These are phyloP conservation scores for Paxillus ammoniavirescens DNA, from an alignment of 768 basidiomycete species.

Conservation along the genomic window DNA sequence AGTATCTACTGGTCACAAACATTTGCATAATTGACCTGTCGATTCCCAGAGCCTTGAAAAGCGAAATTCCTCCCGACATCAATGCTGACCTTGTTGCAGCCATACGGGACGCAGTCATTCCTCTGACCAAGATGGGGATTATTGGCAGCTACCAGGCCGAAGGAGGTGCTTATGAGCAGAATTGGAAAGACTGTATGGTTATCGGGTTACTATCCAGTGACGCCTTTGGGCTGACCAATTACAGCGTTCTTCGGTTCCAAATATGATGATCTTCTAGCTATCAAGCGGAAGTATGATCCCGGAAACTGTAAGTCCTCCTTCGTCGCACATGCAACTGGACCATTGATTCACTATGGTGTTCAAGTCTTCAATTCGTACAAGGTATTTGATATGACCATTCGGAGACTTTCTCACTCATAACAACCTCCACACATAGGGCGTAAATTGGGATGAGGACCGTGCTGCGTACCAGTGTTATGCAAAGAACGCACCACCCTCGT, in stretches of 20 bases:
- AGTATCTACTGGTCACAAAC: neutral
- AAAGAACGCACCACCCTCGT: no score
- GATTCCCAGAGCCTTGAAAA: constrained; percentile 16
- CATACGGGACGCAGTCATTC: constrained; percentile 7
- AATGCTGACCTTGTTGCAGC: constrained; percentile 2
- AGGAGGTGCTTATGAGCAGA: constrained; percentile 13
- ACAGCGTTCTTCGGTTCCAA: constrained; percentile 8
- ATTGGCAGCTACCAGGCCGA: constrained; percentile 24
- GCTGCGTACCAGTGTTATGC: no score
- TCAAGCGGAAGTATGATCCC: constrained; percentile 9
- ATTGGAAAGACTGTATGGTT: constrained; percentile 17
- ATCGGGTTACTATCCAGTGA: neutral
- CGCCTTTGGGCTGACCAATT: neutral
- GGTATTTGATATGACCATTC: constrained; percentile 4
- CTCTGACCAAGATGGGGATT: constrained; percentile 15
- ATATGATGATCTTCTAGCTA: neutral
- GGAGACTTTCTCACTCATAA: constrained; percentile 14
- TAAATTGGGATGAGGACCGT: no score
- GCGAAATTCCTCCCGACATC: neutral
- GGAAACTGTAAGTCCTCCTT: constrained; percentile 1
- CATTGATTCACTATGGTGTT: neutral
- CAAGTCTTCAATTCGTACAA: neutral
- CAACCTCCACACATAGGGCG: no score
- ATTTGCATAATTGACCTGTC: neutral
- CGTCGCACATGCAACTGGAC: neutral